A percentile compares a stretch with the other conserved stretches of the same genome.
phyloP scores from a whole-genome alignment of 257 asterid genomes.

The Solanum chmielewskii region DNA sequence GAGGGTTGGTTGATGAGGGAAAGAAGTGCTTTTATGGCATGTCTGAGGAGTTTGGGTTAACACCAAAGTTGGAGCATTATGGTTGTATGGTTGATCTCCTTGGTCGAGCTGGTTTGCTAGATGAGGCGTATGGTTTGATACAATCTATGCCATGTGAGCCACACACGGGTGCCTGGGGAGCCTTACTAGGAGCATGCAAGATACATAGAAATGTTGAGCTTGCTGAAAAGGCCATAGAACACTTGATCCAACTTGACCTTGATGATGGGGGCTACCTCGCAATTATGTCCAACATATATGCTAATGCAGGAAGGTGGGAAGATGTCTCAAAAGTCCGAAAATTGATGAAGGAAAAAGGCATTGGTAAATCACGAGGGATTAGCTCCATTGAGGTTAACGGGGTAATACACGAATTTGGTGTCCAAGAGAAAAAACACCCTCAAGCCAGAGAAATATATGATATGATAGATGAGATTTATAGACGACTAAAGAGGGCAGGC shows the following conservation, averaged over 20 bases:
- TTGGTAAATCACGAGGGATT: slow-evolving; percentile 5
- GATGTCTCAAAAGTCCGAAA: slow-evolving; percentile 6
- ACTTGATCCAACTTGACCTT: slow-evolving; percentile 7
- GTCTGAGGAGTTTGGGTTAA: slow-evolving; percentile 2
- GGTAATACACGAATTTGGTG: slow-evolving; percentile 10
- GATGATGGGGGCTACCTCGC: slow-evolving; percentile 12
- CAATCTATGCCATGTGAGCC: slow-evolving; percentile 12
- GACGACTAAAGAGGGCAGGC: slow-evolving; percentile 5
- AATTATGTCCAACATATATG: slow-evolving; percentile 15
- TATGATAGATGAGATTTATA: slow-evolving; percentile 6
- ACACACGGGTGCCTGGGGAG: slow-evolving; percentile 11
- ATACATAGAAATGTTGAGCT: slow-evolving; percentile 11
- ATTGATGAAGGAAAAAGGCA: slow-evolving; percentile 6
- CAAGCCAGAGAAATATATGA: slow-evolving; percentile 1
- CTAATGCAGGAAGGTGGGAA: slow-evolving; percentile 14
- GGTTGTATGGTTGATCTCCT: slow-evolving; percentile 18
- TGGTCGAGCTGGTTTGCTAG: slow-evolving; percentile 16
- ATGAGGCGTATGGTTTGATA: slow-evolving; percentile 6
- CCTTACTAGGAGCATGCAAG: slow-evolving; percentile 14
- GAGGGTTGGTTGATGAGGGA: slow-evolving; percentile 14
- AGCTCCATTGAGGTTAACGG: slow-evolving; percentile 14
- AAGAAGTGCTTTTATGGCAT: slow-evolving; percentile 1
- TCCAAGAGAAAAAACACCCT: slow-evolving; percentile 9
- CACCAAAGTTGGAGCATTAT: slow-evolving; percentile 15
- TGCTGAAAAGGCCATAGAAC: slow-evolving; percentile 11